Conservation (phyloP, 2,329 filamentous ascomycete species). For the Diaporthe helianthi region DNA sequence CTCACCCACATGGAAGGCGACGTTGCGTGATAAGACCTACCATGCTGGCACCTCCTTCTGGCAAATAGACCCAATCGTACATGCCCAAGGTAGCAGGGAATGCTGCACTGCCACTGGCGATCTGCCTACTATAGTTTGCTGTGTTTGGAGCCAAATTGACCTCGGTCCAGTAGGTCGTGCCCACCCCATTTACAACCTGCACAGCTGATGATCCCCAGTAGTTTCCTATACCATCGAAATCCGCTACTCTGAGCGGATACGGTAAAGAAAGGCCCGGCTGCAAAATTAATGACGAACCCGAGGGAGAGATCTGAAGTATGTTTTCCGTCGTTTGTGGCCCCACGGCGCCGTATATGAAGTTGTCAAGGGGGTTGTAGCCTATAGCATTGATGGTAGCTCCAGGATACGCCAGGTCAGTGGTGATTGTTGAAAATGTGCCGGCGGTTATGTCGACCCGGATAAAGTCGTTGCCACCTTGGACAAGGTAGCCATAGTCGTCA, state of each 20-base stretch:
- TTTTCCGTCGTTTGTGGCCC: not conserved
- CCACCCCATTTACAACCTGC: not conserved
- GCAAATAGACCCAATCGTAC: constrained; percentile 16
- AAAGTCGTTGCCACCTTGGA: not conserved
- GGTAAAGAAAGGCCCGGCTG: not conserved
- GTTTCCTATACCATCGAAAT: not conserved
- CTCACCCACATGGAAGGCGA: no score
- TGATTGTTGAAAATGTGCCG: not conserved
- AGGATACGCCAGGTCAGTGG: not conserved
- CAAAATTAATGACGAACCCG: not conserved
- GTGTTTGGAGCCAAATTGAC: not conserved
- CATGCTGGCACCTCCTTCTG: not conserved
- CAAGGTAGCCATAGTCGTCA: not conserved
- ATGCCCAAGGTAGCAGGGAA: not conserved
- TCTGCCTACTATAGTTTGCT: not conserved
- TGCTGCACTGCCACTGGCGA: not conserved
- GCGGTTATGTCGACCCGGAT: not conserved
- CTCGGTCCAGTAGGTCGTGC: not conserved
- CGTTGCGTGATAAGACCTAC: not conserved
- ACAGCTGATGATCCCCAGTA: not conserved
- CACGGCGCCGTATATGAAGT: constrained; percentile 9
- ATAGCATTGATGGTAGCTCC: constrained; percentile 4
- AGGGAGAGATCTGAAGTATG: not conserved
- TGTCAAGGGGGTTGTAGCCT: not conserved
- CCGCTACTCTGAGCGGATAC: not conserved